Percentiles rank a stretch among this genome's conserved stretches.
phyloP scores from a whole-genome alignment of 2,329 filamentous ascomycete genomes.

The Fusarium sp. region DNA sequence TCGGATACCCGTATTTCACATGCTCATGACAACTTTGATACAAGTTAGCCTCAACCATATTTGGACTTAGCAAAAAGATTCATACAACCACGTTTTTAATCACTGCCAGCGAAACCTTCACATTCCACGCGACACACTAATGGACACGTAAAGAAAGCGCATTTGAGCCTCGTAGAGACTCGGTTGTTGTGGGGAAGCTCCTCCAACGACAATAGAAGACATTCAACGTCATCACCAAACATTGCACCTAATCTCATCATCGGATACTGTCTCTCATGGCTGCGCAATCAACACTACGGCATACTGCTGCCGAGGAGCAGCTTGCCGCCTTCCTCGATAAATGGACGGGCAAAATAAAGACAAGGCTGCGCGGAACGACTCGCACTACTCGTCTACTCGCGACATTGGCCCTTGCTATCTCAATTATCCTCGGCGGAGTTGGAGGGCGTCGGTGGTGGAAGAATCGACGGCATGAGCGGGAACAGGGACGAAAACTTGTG shows the following conservation, averaged over 20 bases:
- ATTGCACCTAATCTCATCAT: not conserved
- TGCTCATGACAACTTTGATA: conserved; percentile 37
- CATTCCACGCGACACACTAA: conserved; percentile 17
- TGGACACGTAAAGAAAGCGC: conserved; percentile 37
- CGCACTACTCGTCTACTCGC: conserved; percentile 79
- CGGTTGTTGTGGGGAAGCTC: conserved; percentile 41
- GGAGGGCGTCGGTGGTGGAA: conserved; percentile 84
- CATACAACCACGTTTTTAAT: conserved; percentile 7
- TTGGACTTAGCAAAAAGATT: conserved; percentile 12
- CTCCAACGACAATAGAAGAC: conserved; percentile 13
- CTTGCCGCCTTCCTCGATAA: conserved; percentile 73
- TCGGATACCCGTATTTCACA: conserved; percentile 48
- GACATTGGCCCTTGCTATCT: conserved; percentile 79
- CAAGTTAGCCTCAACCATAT: conserved; percentile 27
- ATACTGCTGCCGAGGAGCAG: conserved; percentile 73
- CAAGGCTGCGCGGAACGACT: conserved; percentile 72
- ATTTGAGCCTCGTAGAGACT: conserved; percentile 36
- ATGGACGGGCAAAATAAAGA: conserved; percentile 66
- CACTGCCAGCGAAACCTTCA: conserved; percentile 2
- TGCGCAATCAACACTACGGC: conserved; percentile 84
- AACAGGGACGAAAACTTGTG: conserved; percentile 84
- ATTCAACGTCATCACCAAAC: conserved; percentile 32
- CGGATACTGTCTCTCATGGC: conserved; percentile 71
- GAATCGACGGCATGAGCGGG: conserved; percentile 78
- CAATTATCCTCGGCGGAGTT: conserved; percentile 83